Evolutionary conservation across 2,329 filamentous ascomycete genomes (phyloP).

Genomic region (Paecilomyces dactylethromorphus): DNA sequence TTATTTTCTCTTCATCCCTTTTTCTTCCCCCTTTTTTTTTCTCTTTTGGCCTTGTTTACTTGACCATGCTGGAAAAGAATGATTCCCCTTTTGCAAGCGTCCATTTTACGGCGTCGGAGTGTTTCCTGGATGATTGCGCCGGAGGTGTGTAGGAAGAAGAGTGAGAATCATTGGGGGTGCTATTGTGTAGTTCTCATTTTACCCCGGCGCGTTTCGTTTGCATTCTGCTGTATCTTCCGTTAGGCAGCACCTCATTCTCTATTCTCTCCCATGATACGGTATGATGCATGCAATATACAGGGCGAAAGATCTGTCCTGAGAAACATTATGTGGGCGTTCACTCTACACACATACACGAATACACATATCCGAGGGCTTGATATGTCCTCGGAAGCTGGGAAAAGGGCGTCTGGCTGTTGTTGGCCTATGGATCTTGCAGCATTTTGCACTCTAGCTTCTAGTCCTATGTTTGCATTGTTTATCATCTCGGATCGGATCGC

Average conservation of each 20-base stretch:
- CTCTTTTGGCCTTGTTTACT: constrained; percentile 8
- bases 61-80: constrained; percentile 11
- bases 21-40: constrained; percentile 8
- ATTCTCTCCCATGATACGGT: not conserved
- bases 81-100: constrained; percentile 19
- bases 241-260: not conserved
- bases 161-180: constrained; percentile 9
- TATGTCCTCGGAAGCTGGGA: constrained; percentile 6
- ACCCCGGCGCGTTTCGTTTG: not conserved
- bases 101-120: constrained; percentile 21
- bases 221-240: not conserved
- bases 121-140: constrained; percentile 19
- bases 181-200: constrained; percentile 3
- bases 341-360: constrained; percentile 18
- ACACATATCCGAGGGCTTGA: constrained; percentile 12
- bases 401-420: constrained; percentile 10
- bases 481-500: not conserved
- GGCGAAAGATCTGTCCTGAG: not conserved
- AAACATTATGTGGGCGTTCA: constrained; percentile 10
- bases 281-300: constrained; percentile 1
- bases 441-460: constrained; percentile 8
- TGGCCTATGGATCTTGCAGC: constrained; percentile 9
- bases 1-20: constrained; percentile 13
- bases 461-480: constrained; percentile 1
- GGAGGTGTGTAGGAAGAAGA: constrained; percentile 20